Evolutionary conservation across 805 yeast genomes (phyloP).

Genomic region (Lipomyces kockii): DNA sequence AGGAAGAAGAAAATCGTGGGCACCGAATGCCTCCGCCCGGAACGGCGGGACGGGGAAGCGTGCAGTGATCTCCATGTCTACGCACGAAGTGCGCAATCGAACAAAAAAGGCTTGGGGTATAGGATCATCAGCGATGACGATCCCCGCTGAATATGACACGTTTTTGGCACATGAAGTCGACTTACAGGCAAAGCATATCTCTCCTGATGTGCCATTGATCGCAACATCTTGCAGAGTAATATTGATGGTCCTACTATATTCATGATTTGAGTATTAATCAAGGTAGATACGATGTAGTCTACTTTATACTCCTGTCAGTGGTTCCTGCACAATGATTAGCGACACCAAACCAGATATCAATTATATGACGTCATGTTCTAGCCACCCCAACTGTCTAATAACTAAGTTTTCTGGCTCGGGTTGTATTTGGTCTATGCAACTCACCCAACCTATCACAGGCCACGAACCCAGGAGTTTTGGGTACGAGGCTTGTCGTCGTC

Average conservation of each 20-base stretch:
- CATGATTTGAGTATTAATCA: no score
- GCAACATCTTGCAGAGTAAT: no score
- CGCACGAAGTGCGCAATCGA: not conserved
- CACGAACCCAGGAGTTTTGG: not conserved
- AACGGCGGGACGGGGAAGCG: not conserved
- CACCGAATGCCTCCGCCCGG: not conserved
- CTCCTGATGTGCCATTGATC: no score
- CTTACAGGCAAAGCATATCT: not conserved
- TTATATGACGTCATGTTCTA: not conserved
- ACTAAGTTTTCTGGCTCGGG: not conserved
- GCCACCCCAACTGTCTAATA: no score
- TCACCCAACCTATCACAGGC: not conserved
- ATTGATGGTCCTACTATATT: no score
- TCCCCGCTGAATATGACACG: not conserved
- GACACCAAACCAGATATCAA: no score
- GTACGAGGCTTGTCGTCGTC: not conserved
- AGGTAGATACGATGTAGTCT: no score
- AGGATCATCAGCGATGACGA: not conserved
- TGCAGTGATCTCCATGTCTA: not conserved
- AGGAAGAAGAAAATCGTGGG: not conserved
- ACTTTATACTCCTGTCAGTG: no score
- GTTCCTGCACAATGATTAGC: no score
- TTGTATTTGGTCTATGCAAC: not conserved
- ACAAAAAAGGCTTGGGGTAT: not conserved
- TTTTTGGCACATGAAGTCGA: not conserved